Percentiles rank a stretch among this genome's conserved stretches.
Evolutionary conservation across 495 filamentous ascomycete species (phyloP).

Genomic region (Copromyces sp.): DNA sequence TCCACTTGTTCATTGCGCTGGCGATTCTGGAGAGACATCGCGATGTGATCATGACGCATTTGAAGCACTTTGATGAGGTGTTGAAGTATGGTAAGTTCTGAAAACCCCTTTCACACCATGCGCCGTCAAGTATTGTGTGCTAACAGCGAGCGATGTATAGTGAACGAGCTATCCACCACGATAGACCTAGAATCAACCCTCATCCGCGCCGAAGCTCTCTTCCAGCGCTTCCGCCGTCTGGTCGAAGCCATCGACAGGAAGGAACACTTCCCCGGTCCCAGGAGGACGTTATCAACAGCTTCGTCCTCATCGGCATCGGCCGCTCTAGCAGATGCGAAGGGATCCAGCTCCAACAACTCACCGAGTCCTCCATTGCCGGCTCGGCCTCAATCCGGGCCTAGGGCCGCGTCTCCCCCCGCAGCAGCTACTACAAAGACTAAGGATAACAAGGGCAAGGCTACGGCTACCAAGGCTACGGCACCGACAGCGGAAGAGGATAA

Average conservation of each 20-base stretch:
- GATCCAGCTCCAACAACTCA: background rate
- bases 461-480: slow-evolving; percentile 5
- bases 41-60: slow-evolving; percentile 86
- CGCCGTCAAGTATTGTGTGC: background rate
- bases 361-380: slow-evolving; percentile 2
- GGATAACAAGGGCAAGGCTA: slow-evolving; percentile 8
- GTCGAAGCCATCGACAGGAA: slow-evolving; percentile 86
- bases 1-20: slow-evolving; percentile 88
- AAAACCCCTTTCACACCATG: background rate
- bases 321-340: background rate
- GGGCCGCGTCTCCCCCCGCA: background rate
- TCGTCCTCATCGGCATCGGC: slow-evolving; percentile 9
- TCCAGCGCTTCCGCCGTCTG: slow-evolving; percentile 73
- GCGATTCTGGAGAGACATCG: slow-evolving; percentile 95
- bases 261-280: slow-evolving; percentile 60
- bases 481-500: slow-evolving; percentile 17
- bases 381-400: background rate
- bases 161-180: slow-evolving; percentile 88
- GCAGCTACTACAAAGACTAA: background rate
- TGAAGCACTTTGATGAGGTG: slow-evolving; percentile 93
- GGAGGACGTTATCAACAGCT: slow-evolving; percentile 19
- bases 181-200: slow-evolving; percentile 82
- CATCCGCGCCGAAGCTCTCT: slow-evolving; percentile 78
- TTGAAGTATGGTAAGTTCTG: slow-evolving; percentile 77
- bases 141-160: slow-evolving; percentile 27